Evolutionary conservation across 2,329 filamentous ascomycete genomes (phyloP), one percentile per base, ranked within the genome.

Genomic region (Fusarium armeniacum): DNA sequence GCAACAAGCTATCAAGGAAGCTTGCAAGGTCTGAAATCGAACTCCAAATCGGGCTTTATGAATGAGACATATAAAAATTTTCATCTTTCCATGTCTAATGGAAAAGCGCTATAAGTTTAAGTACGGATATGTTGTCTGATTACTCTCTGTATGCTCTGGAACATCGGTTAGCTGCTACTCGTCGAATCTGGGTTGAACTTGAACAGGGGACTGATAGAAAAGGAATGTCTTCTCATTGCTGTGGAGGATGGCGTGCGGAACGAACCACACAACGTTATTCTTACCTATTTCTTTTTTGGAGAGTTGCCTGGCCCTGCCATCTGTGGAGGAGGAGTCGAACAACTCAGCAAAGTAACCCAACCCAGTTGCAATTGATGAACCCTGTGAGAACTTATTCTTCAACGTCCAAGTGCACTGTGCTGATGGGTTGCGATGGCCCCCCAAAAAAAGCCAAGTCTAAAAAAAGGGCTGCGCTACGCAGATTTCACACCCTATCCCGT

Each of bases 341-440:
- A 65, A 60, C 52, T 51, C 55, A 69, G 52, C 66, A 70, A 67
- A 70, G 67, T 67, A 70, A 70, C 67, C 58, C 66, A 70, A 70
- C 62, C 57, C 67, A 55, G 32, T 28, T 10, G 30, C 26, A 55
- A 35, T 22, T 11, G 9, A 35, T 15, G 20, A 69, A 64, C 58
- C 58, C 54, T 46, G 67, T 70, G 67, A 70, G 62, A 70, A 68
- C 43, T 43, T 59, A 6, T 12, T 11, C 28, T 28, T 28, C 28
- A 28, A 28, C 28, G 28, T 24, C 44, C 44, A 20, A 15, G 32
- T 32, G 8, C 51, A 67, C 65, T 54, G 63, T 67, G 65, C 43
- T 50, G 44, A 51, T 41, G 33, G 33, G 33, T 9, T 18, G 28
- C 28, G 28, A 36, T 22, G 53, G 54, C 30, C 33, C 36, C 36